phyloP scores from a whole-genome alignment of 106 monocot genomes.

The Dendrobium chrysotoxum region DNA sequence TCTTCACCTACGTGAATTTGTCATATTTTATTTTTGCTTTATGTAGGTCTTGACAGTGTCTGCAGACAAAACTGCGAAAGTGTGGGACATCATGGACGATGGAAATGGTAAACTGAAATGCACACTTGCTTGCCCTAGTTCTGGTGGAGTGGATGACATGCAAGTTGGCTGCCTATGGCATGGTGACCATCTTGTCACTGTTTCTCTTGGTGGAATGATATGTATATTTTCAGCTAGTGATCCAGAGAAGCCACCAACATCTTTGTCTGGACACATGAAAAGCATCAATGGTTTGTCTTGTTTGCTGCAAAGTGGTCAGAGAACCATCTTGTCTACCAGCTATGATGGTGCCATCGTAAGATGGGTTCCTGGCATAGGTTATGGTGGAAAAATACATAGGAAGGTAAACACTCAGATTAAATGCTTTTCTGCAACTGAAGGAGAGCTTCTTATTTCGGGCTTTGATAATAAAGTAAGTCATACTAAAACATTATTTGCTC shows the following conservation, averaged over 20 bases:
- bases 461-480: slow-evolving; percentile 89
- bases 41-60: slow-evolving; percentile 84
- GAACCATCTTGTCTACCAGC: slow-evolving; percentile 66
- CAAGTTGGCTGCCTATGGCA: slow-evolving; percentile 93
- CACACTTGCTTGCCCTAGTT: slow-evolving; percentile 56
- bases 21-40: neutral
- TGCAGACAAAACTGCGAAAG: slow-evolving; percentile 95
- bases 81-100: slow-evolving; percentile 84
- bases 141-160: slow-evolving; percentile 96
- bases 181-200: slow-evolving; percentile 76
- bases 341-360: slow-evolving; percentile 86
- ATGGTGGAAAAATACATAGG: slow-evolving; percentile 56
- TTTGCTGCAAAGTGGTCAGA: slow-evolving; percentile 40
- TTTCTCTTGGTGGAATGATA: slow-evolving; percentile 86
- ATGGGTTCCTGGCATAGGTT: slow-evolving; percentile 83
- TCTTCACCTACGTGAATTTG: neutral
- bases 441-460: slow-evolving; percentile 73
- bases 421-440: slow-evolving; percentile 75
- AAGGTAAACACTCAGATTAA: slow-evolving; percentile 79
- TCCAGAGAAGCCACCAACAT: slow-evolving; percentile 44
- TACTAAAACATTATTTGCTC: neutral
- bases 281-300: slow-evolving; percentile 46
- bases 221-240: slow-evolving; percentile 66
- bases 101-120: slow-evolving; percentile 72
- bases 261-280: slow-evolving; percentile 90